These are phyloP conservation scores for Candida ponderosae DNA, from an alignment of 805 yeast genomes.

Conservation along the genomic window DNA sequence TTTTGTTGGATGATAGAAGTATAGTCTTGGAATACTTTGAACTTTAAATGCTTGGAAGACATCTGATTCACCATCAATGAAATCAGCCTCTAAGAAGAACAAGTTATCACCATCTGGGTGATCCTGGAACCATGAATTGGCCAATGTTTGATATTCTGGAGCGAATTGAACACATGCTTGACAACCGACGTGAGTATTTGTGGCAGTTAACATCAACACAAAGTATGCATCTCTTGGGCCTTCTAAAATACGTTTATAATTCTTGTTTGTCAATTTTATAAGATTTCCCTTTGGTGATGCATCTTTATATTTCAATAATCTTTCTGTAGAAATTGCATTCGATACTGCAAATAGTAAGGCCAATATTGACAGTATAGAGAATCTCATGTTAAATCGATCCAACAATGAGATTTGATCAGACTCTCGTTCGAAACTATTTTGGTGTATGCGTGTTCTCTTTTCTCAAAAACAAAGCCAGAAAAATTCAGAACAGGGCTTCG, in stretches of 20 bases:
- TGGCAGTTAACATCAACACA: conserved; percentile 68
- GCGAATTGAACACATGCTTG: conserved; percentile 59
- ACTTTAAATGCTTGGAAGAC: conserved; percentile 36
- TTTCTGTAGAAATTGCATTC: conserved; percentile 9
- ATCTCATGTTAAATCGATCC: not conserved
- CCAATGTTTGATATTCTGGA: conserved; percentile 57
- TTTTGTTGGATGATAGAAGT: conserved; percentile 47
- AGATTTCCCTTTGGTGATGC: conserved; percentile 25
- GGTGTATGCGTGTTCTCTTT: too few species aligned
- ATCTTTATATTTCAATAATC: conserved; percentile 18
- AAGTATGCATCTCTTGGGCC: conserved; percentile 66
- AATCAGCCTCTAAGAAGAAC: conserved; percentile 71
- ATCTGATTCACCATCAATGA: conserved; percentile 45
- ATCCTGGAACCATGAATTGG: conserved; percentile 52
- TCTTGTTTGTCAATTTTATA: conserved; percentile 49
- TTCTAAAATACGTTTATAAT: conserved; percentile 44
- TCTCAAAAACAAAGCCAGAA: too few species aligned
- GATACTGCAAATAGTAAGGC: not conserved
- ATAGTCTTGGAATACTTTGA: conserved; percentile 73
- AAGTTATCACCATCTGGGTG: conserved; percentile 51
- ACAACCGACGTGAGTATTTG: conserved; percentile 69
- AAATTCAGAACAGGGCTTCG: too few species aligned
- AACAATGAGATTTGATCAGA: too few species aligned
- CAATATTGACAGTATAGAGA: not conserved
- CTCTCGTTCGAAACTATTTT: too few species aligned